phyloP scores from a whole-genome alignment of 495 filamentous ascomycete genomes.

The Tuber aestivum region DNA sequence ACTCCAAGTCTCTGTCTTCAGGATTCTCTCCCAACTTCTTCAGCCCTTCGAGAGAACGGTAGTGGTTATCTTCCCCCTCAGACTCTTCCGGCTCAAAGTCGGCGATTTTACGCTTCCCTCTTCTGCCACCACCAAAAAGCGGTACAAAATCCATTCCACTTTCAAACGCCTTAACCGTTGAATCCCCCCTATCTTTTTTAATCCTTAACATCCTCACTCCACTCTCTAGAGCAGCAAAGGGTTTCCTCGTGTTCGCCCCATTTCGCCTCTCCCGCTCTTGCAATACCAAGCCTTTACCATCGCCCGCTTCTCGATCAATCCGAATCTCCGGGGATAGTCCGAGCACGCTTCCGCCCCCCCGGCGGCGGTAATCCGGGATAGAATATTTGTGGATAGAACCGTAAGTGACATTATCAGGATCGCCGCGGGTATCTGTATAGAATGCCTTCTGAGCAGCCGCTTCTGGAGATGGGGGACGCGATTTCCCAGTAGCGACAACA shows the following conservation, averaged over 20 bases:
- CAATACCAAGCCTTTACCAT: constrained; percentile 50
- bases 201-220: constrained; percentile 45
- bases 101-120: constrained; percentile 33
- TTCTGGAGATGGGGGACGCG: constrained; percentile 30
- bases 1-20: constrained; percentile 53
- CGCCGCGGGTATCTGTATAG: constrained; percentile 55
- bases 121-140: constrained; percentile 41
- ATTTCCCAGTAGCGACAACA: constrained; percentile 11
- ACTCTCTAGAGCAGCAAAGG: constrained; percentile 44
- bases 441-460: constrained; percentile 27
- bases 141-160: constrained; percentile 48
- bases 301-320: constrained; percentile 52
- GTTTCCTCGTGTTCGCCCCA: constrained; percentile 34
- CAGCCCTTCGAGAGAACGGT: constrained; percentile 66
- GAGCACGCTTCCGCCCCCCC: constrained; percentile 56
- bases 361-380: constrained; percentile 55
- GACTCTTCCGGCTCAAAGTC: constrained; percentile 31
- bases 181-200: constrained; percentile 30
- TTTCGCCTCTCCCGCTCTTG: constrained; percentile 31
- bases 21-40: constrained; percentile 48
- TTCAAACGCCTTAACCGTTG: constrained; percentile 37
- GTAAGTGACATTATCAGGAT: constrained; percentile 56
- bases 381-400: constrained; percentile 58
- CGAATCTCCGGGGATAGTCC: constrained; percentile 48
- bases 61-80: constrained; percentile 53